These are phyloP conservation scores for Epichloe gansuensis DNA, from an alignment of 2,329 filamentous ascomycete species.

Conservation along the genomic window DNA sequence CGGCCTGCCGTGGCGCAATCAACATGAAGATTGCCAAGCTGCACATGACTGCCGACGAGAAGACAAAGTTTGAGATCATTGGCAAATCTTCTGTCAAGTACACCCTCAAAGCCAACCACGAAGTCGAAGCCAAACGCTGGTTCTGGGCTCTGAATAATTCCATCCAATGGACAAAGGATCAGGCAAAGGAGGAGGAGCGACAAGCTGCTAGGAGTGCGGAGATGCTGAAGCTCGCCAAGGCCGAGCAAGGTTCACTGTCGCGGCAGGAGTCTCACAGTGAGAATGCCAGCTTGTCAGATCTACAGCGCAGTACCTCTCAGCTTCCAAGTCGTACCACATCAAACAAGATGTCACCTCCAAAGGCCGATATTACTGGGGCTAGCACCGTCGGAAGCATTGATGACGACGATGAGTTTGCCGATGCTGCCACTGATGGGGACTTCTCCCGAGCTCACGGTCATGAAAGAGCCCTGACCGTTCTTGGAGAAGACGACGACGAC, in stretches of 20 bases:
- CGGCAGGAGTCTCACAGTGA: constrained; percentile 36
- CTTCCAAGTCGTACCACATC: constrained; percentile 20
- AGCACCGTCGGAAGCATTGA: constrained; percentile 37
- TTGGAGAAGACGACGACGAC: constrained; percentile 46
- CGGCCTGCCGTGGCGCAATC: constrained; percentile 91
- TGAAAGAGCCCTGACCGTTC: constrained; percentile 19
- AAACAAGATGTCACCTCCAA: constrained; percentile 17
- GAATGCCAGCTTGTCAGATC: constrained; percentile 36
- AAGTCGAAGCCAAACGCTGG: constrained; percentile 96
- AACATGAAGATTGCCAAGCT: constrained; percentile 95
- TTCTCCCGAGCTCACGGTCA: constrained; percentile 24
- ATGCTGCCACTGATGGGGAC: constrained; percentile 33
- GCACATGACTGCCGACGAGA: constrained; percentile 94
- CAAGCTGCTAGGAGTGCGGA: constrained; percentile 64
- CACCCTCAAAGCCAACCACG: constrained; percentile 92
- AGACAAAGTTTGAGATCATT: constrained; percentile 93
- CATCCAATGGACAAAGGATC: constrained; percentile 96
- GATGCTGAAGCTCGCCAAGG: constrained; percentile 64
- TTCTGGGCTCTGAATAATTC: constrained; percentile 99
- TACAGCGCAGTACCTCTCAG: constrained; percentile 31
- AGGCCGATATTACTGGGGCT: constrained; percentile 23
- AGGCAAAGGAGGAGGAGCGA: constrained; percentile 79
- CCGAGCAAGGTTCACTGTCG: constrained; percentile 49
- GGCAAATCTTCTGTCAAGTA: constrained; percentile 99
- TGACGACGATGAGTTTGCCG: constrained; percentile 41